Base-by-base conservation (phyloP, 2,329 filamentous ascomycete genomes). In the Penicillium sp. region DNA sequence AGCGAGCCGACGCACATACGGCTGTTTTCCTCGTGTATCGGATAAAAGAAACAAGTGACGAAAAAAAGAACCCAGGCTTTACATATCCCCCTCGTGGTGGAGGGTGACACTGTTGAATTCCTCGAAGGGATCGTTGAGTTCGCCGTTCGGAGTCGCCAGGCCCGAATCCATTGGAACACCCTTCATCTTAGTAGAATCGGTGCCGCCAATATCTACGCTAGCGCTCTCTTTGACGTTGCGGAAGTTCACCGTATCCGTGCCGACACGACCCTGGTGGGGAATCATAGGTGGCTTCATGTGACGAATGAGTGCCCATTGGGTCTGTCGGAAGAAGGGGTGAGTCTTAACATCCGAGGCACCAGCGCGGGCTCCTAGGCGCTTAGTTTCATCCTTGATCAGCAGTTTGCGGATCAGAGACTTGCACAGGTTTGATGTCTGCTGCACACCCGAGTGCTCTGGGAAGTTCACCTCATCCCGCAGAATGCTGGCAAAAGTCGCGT, bases 271-370 rank as follows among this genome's bases (percentile, higher is more conserved):
- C 73, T 93, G 89, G 69, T 96, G 89, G 10, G 94, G 94, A 43
- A 97, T 89, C 78, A 99, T 99, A 1, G 94, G 94, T 33, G 94
- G 94, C 76, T 97, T 97, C 89, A 93, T 94, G 75, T 99, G 94
- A 53, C 94, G 89, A 65, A 99, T 91, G 39, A 99, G 83, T 25
- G 94, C 94, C 94, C 94, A 99, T 73, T 96, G 92, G 4, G 93
- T 97, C 17, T 89, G 89, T 61, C 92, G 87, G 84, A 99, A 99
- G 82, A 99, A 99, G 12, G 92, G 90, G 70, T 97, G 94, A 2
- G 82, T 87, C 78, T 99, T 99, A 74, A 99, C 96, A 75, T 99
- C 94, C 1, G 93, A 97, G 9, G 94, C 94, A 61, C 94, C 94
- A 3, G 94, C 94, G 61, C 94, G 89, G 49, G 94, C 96, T 59